Evolutionary conservation across 2,329 filamentous ascomycete genomes (phyloP), one percentile per base, ranked within the genome.

Genomic region (Ophiostoma sp.): DNA sequence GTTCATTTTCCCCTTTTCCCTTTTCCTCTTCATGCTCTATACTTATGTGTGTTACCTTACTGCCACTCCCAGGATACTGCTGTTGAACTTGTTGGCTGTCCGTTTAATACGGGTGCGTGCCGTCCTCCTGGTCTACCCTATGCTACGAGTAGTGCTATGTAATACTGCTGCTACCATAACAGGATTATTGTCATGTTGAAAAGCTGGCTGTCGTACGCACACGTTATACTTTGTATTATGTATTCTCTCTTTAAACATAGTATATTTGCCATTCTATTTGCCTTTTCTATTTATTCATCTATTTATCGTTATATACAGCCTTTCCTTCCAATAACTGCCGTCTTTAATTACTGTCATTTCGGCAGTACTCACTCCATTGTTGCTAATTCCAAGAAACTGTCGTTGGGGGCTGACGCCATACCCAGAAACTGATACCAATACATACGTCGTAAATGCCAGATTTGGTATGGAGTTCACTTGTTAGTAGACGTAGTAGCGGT

Each of bases 401-500:
- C 60, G 38, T 18, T 63, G 60, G 60, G 60, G 38, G 60, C 36
- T 63, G 60, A 12, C 60, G 60, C 36, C 60, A 63, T 63, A n/a
- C 36, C 38, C 18, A 63, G 60, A 63, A 63, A 41, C 38, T 14
- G 38, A 63, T 62, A 62, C 58, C 58, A 16, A 16, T 9, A 36
- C 52, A 18, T 58, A n/a, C n/a, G 45, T 58, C 55, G 27, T 40
- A 60, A 36, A 40, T 14, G 27, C 27, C 7, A 63, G 38, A 63
- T 63, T 41, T 6, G 5, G 12, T 41, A 42, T 63, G 60, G 60
- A 63, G 60, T 16, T 27, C 60, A n/a, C 38, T 63, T 9, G 38
- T n/a, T 63, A n/a, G 60, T 63, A 63, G 36, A 14, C 7, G 40
- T 41, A 41, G 60, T 11, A 27, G 49, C 9, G 42, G 40, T 16